A percentile compares a stretch with the other conserved stretches of the same genome.
These are phyloP conservation scores for Aspergillus hortae DNA, from an alignment of 2,329 filamentous ascomycete species.

Conservation along the genomic window DNA sequence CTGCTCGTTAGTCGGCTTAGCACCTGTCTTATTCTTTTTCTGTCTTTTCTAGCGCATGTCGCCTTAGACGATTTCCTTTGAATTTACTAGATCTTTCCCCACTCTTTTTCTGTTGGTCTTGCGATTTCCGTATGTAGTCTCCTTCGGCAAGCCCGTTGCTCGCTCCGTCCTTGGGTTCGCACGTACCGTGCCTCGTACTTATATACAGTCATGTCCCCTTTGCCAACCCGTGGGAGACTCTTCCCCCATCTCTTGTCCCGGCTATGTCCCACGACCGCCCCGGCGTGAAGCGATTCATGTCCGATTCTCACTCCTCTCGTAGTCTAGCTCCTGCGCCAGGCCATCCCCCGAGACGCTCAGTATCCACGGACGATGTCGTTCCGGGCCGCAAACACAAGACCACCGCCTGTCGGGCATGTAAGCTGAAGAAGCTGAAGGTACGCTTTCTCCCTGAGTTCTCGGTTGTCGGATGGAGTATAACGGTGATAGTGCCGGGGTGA, in stretches of 20 bases:
- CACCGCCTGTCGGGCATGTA: conserved; percentile 21
- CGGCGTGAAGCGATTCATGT: conserved; percentile 8
- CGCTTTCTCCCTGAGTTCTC: neutral
- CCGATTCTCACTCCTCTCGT: conserved; percentile 15
- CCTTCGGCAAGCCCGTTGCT: too few species aligned
- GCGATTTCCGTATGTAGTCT: too few species aligned
- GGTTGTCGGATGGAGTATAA: neutral
- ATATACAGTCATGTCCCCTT: neutral
- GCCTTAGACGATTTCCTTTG: too few species aligned
- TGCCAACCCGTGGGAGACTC: neutral
- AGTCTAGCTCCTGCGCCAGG: conserved; percentile 14
- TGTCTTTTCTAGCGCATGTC: neutral
- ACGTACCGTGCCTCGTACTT: neutral
- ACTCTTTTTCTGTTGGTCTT: neutral
- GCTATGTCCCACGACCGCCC: neutral
- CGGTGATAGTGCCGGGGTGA: conserved; percentile 23
- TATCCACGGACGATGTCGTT: conserved; percentile 9
- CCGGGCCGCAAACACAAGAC: conserved; percentile 20
- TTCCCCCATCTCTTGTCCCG: neutral
- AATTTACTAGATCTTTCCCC: too few species aligned
- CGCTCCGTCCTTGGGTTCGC: too few species aligned
- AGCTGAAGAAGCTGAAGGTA: conserved; percentile 23
- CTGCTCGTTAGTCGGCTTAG: neutral
- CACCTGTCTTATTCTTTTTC: neutral
- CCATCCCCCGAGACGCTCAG: conserved; percentile 4